Conservation (phyloP, 2,329 filamentous ascomycete genomes). For the Sarocladium oryzae region DNA sequence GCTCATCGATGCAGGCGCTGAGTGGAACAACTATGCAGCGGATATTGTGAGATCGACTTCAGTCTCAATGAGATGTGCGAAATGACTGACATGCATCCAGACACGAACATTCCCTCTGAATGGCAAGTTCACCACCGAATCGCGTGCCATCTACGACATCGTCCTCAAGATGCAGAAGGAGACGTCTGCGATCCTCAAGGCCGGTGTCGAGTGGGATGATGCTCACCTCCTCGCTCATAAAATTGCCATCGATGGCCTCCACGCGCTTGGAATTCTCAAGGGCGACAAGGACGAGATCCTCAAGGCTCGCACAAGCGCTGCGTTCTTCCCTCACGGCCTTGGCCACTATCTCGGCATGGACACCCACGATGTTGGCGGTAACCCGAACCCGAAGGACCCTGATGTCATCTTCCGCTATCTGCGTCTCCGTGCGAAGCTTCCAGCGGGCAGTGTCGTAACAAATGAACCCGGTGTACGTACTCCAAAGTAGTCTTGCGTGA, state of each 20-base stretch:
- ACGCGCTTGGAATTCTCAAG: constrained; percentile 68
- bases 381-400: constrained; percentile 69
- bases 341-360: constrained; percentile 92
- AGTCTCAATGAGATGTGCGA: background rate
- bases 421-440: constrained; percentile 67
- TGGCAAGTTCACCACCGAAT: constrained; percentile 64
- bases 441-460: constrained; percentile 78
- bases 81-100: constrained; percentile 28
- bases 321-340: constrained; percentile 87
- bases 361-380: constrained; percentile 79
- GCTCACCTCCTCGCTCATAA: constrained; percentile 75
- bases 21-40: constrained; percentile 67
- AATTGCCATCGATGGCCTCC: constrained; percentile 73
- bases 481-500: background rate
- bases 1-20: constrained; percentile 76
- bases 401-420: constrained; percentile 86
- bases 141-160: constrained; percentile 70
- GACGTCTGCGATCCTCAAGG: constrained; percentile 65
- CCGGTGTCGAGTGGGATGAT: constrained; percentile 72
- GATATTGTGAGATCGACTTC: constrained; percentile 45
- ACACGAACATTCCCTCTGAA: constrained; percentile 82
- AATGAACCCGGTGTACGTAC: constrained; percentile 79
- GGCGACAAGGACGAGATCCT: constrained; percentile 66
- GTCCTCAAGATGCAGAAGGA: constrained; percentile 83
- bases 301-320: constrained; percentile 70